Evolutionary conservation across 441 rosid species (phyloP).

Genomic region (Eruca vesicaria): DNA sequence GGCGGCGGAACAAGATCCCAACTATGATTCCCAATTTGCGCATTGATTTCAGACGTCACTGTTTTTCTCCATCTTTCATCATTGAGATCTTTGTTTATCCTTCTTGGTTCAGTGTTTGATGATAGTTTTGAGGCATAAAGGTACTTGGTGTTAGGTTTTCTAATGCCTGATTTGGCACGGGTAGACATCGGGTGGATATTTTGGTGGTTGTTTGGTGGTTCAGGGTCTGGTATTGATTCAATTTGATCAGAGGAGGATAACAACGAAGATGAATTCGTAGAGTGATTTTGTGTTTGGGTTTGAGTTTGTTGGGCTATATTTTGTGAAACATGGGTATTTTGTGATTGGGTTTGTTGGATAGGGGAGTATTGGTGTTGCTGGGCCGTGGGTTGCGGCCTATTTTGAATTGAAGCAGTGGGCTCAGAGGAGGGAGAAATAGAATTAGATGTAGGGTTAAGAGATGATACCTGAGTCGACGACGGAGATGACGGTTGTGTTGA

Average conservation of each 20-base stretch:
- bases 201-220: neutral
- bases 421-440: too few species aligned
- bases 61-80: neutral
- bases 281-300: neutral
- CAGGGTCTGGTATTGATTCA: neutral
- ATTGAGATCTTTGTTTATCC: neutral
- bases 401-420: too few species aligned
- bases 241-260: neutral
- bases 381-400: too few species aligned
- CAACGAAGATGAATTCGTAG: neutral
- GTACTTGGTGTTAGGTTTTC: neutral
- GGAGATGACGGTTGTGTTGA: too few species aligned
- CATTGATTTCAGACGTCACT: neutral
- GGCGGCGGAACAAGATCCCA: neutral
- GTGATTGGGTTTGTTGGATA: too few species aligned
- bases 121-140: neutral
- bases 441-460: too few species aligned
- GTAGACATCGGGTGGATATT: neutral
- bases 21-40: neutral
- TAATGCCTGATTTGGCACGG: neutral
- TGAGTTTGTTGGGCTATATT: too few species aligned
- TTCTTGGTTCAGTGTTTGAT: neutral
- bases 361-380: too few species aligned
- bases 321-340: too few species aligned
- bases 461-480: too few species aligned